A percentile compares a stretch with the other conserved stretches of the same genome.
phyloP scores from a whole-genome alignment of 345 rosid species.

The Geranium brycei region DNA sequence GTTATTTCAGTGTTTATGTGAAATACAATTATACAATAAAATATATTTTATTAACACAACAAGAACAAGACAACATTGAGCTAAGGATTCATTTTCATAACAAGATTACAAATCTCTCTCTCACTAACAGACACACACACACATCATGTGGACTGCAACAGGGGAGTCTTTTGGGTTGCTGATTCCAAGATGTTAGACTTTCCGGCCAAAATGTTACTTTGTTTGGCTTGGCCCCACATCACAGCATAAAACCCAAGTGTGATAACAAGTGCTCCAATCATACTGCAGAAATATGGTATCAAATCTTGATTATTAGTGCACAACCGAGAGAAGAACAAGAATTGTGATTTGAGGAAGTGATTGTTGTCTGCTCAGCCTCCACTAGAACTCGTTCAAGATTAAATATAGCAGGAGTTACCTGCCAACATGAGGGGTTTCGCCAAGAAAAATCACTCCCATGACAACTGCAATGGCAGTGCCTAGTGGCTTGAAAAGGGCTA shows the following conservation, averaged over 20 bases:
- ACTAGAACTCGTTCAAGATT: too few relatives aligned
- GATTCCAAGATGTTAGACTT: not conserved
- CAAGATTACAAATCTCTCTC: too few relatives aligned
- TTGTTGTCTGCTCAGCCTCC: too few relatives aligned
- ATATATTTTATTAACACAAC: too few relatives aligned
- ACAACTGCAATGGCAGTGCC: slow-evolving; percentile 43
- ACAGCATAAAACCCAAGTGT: slow-evolving; percentile 18
- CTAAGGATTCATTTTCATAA: too few relatives aligned
- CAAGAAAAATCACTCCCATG: slow-evolving; percentile 32
- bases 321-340: too few relatives aligned
- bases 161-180: not conserved
- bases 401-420: not conserved
- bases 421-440: slow-evolving; percentile 26
- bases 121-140: too few relatives aligned
- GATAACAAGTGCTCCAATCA: slow-evolving; percentile 17
- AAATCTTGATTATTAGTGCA: too few relatives aligned
- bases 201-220: slow-evolving; percentile 1
- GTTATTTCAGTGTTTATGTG: too few relatives aligned
- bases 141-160: slow-evolving; percentile 1
- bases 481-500: slow-evolving; percentile 48
- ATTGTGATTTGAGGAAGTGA: too few relatives aligned
- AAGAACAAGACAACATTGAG: too few relatives aligned
- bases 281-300: slow-evolving; percentile 1
- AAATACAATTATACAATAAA: too few relatives aligned
- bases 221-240: slow-evolving; percentile 32